A percentile compares a stretch with the other conserved stretches of the same genome.
These are phyloP conservation scores for Talaromyces borbonicus DNA, from an alignment of 495 filamentous ascomycete species.

Conservation along the genomic window DNA sequence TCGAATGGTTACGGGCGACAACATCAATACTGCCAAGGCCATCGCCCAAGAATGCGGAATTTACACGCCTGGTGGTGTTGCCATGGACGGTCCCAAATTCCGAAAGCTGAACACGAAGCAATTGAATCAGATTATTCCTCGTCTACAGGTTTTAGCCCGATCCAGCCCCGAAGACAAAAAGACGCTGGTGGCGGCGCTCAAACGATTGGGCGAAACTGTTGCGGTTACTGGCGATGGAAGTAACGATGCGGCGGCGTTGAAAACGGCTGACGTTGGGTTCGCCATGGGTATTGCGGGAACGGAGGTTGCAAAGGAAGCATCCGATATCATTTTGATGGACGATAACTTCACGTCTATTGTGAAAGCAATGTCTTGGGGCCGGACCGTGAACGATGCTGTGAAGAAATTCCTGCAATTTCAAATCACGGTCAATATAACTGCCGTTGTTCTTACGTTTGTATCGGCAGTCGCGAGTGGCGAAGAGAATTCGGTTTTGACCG, in stretches of 20 bases:
- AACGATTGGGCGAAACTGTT: constrained; percentile 80
- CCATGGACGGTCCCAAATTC: constrained; percentile 78
- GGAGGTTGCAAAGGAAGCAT: constrained; percentile 87
- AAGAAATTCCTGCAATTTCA: constrained; percentile 93
- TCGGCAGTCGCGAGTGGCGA: constrained; percentile 58
- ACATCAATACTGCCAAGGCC: constrained; percentile 73
- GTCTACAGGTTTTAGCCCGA: constrained; percentile 73
- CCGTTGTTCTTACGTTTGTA: constrained; percentile 74
- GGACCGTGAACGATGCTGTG: constrained; percentile 80
- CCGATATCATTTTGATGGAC: constrained; percentile 89
- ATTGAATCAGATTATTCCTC: constrained; percentile 62
- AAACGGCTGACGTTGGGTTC: constrained; percentile 82
- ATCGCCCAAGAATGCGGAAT: constrained; percentile 83
- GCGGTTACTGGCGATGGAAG: constrained; percentile 91
- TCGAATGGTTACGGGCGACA: constrained; percentile 89
- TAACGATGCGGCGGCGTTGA: constrained; percentile 83
- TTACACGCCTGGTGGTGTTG: constrained; percentile 59
- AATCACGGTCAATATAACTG: constrained; percentile 85
- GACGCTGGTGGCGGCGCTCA: constrained; percentile 67
- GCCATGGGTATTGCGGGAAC: constrained; percentile 89
- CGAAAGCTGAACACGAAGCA: constrained; percentile 55
- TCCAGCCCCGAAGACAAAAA: constrained; percentile 82
- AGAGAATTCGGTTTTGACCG: constrained; percentile 66
- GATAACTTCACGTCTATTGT: constrained; percentile 90
- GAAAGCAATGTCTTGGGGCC: constrained; percentile 79